Evolutionary conservation across 306 rosid species (phyloP).

Genomic region (Ormosia emarginata): DNA sequence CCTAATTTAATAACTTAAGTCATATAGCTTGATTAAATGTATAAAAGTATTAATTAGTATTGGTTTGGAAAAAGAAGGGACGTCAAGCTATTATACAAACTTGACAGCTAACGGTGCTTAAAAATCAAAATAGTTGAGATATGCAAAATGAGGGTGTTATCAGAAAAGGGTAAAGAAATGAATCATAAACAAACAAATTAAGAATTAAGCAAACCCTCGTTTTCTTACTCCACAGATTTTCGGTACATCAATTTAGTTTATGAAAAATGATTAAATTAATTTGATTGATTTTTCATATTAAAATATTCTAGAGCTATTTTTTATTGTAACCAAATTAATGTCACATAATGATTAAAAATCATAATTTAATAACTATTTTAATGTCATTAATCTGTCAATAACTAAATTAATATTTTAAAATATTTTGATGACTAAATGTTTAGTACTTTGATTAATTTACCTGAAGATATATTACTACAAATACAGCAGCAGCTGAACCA

Average conservation of each 20-base stretch:
- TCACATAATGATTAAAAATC: too few relatives aligned
- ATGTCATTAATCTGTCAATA: background rate
- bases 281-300: too few relatives aligned
- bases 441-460: slow-evolving; percentile 22
- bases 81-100: too few relatives aligned
- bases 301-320: too few relatives aligned
- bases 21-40: background rate
- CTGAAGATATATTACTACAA: slow-evolving; percentile 57
- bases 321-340: too few relatives aligned
- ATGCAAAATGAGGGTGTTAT: background rate
- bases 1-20: too few relatives aligned
- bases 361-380: background rate
- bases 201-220: background rate
- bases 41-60: background rate
- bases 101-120: background rate
- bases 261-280: too few relatives aligned
- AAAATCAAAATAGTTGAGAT: background rate
- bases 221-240: background rate
- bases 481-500: slow-evolving; percentile 43
- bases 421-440: too few relatives aligned
- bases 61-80: background rate
- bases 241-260: too few relatives aligned
- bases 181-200: too few relatives aligned
- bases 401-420: too few relatives aligned
- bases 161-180: background rate